Evolutionary conservation across 305 asterid genomes (phyloP).

Genomic region (Fraxinus floribunda): DNA sequence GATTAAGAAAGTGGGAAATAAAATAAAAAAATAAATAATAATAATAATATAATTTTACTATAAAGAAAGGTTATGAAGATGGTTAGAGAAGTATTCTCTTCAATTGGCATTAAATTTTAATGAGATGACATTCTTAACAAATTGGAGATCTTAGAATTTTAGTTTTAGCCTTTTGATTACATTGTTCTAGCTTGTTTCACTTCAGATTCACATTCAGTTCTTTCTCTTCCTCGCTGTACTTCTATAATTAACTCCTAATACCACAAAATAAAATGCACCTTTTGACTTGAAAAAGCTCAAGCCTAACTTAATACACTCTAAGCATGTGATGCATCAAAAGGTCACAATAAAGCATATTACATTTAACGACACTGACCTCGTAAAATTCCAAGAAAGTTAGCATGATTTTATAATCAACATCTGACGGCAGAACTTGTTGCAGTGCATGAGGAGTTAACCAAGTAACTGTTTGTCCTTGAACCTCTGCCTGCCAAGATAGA

Average conservation of each 20-base stretch:
- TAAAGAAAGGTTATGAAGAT: neutral
- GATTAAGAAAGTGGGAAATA: neutral
- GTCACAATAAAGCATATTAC: neutral
- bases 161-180: neutral
- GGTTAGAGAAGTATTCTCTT: neutral
- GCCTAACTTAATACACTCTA: neutral
- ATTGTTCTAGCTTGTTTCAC: neutral
- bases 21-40: too few species aligned
- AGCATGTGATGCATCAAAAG: neutral
- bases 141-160: neutral
- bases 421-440: constrained; percentile 88
- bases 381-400: constrained; percentile 90
- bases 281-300: neutral
- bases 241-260: neutral
- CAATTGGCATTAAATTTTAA: neutral
- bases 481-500: constrained; percentile 63
- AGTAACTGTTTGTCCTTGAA: constrained; percentile 89
- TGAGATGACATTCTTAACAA: neutral
- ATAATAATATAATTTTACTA: neutral
- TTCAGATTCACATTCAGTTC: neutral
- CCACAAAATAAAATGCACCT: neutral
- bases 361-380: constrained; percentile 51
- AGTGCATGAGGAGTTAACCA: constrained; percentile 98
- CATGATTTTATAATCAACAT: constrained; percentile 85
- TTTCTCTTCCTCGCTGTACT: neutral